Conservation (phyloP, 2,329 filamentous ascomycete species). For the Cladosporium austrohemisphaericum region DNA sequence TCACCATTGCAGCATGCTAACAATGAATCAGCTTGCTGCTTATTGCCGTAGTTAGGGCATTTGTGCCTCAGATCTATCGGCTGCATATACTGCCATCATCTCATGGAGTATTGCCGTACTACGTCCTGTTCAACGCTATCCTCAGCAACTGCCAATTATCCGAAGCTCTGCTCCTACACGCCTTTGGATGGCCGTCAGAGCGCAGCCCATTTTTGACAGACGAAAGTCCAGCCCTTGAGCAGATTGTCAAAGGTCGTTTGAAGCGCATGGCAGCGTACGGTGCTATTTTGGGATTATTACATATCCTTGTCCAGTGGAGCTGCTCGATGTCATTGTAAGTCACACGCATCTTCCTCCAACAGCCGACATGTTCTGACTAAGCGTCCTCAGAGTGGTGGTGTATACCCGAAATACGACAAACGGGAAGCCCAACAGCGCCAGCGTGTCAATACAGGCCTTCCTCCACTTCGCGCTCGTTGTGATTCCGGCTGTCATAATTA, state of each 20-base stretch:
- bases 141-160: not conserved
- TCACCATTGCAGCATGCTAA: too few species aligned
- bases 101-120: not conserved
- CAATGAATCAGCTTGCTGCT: not conserved
- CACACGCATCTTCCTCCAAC: too few species aligned
- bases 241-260: not conserved
- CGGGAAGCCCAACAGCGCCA: too few species aligned
- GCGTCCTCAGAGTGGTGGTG: too few species aligned
- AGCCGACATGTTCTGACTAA: too few species aligned
- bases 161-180: not conserved
- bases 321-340: too few species aligned
- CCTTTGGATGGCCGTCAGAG: not conserved
- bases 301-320: not conserved
- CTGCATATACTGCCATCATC: not conserved
- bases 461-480: too few species aligned
- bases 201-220: not conserved
- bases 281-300: not conserved
- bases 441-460: too few species aligned
- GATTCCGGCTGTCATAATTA: too few species aligned
- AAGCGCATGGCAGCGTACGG: not conserved
- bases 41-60: not conserved
- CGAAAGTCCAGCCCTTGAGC: not conserved
- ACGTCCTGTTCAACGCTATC: not conserved
- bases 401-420: too few species aligned
- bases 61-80: not conserved